Evolutionary conservation across 768 basidiomycete genomes (phyloP).

Genomic region (Tulasnella sp.): DNA sequence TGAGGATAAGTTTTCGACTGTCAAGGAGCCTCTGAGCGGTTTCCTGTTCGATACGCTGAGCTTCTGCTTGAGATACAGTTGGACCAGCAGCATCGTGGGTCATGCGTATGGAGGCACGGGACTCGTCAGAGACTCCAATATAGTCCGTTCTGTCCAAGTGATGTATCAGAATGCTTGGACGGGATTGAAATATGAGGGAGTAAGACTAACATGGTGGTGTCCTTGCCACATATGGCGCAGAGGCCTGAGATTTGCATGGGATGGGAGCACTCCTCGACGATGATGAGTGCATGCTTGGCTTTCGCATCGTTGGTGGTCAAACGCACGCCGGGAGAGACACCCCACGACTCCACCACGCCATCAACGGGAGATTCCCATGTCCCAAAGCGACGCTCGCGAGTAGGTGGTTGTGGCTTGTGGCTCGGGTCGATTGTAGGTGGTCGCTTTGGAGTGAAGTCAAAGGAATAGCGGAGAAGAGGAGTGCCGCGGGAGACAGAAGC

Average conservation of each 20-base stretch:
- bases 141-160: slow-evolving; percentile 54
- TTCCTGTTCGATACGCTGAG: slow-evolving; percentile 74
- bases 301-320: slow-evolving; percentile 47
- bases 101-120: slow-evolving; percentile 84
- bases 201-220: slow-evolving; percentile 69
- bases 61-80: slow-evolving; percentile 85
- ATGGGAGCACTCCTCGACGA: slow-evolving; percentile 92
- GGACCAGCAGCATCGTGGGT: slow-evolving; percentile 86
- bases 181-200: neutral
- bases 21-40: slow-evolving; percentile 67
- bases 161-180: slow-evolving; percentile 1
- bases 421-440: slow-evolving; percentile 8
- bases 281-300: slow-evolving; percentile 46
- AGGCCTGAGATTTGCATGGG: slow-evolving; percentile 85
- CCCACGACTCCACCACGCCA: slow-evolving; percentile 65
- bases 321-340: slow-evolving; percentile 49
- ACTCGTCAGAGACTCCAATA: slow-evolving; percentile 74
- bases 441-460: slow-evolving; percentile 40
- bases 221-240: slow-evolving; percentile 89
- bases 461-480: slow-evolving; percentile 75
- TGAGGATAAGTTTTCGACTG: slow-evolving; percentile 73
- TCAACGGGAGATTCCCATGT: slow-evolving; percentile 86
- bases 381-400: slow-evolving; percentile 57
- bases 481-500: slow-evolving; percentile 52
- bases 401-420: slow-evolving; percentile 23